phyloP scores from a whole-genome alignment of 257 asterid genomes.

The Nicotiana benthamiana region DNA sequence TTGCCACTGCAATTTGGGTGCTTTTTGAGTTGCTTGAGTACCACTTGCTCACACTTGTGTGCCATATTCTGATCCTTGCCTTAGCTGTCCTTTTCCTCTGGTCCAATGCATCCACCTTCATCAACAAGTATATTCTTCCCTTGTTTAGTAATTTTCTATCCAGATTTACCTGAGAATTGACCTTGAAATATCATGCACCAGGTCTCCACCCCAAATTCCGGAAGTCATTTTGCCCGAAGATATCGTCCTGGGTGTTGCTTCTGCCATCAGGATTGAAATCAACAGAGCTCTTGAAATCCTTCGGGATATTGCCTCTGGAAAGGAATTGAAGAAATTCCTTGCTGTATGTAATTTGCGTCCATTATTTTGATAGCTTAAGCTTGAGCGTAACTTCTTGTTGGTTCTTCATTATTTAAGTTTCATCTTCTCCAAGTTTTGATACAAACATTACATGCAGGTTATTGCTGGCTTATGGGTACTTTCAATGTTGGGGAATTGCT shows the following conservation, averaged over 20 bases:
- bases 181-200: conserved; percentile 20
- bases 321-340: conserved; percentile 74
- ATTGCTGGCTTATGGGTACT: conserved; percentile 70
- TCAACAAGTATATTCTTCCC: conserved; percentile 47
- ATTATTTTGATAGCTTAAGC: not conserved
- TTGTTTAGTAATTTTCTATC: not conserved
- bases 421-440: not conserved
- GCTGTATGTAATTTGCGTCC: conserved; percentile 27
- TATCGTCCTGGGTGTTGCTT: conserved; percentile 60
- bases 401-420: not conserved
- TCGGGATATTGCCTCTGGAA: conserved; percentile 71
- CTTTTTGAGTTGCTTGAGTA: conserved; percentile 85
- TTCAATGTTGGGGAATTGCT: conserved; percentile 63
- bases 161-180: not conserved
- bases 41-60: conserved; percentile 72
- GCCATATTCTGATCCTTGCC: conserved; percentile 72
- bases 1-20: conserved; percentile 83
- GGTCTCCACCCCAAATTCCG: conserved; percentile 81
- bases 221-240: conserved; percentile 65
- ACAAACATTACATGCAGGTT: conserved; percentile 28
- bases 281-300: conserved; percentile 57
- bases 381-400: not conserved
- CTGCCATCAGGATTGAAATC: conserved; percentile 70
- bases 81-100: conserved; percentile 67
- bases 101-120: conserved; percentile 73